A percentile compares a stretch with the other conserved stretches of the same genome.
Conservation (phyloP, 331 rosid genomes). For the Acacia pycnantha region DNA sequence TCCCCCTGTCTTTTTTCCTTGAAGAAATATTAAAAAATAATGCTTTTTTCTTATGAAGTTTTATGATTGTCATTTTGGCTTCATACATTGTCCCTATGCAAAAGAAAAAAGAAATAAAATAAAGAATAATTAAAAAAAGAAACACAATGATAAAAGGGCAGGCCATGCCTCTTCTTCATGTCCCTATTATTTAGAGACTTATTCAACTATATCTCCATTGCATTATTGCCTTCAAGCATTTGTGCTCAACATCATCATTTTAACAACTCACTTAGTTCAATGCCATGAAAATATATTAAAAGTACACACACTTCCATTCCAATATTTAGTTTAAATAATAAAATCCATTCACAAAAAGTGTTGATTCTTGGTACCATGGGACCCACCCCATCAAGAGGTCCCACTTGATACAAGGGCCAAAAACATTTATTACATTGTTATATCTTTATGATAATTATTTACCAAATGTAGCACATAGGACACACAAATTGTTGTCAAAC, state of each 20-base stretch:
- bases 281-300: not conserved
- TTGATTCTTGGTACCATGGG: not conserved
- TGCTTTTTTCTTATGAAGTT: not conserved
- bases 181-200: not conserved
- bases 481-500: too few species aligned
- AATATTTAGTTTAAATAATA: not conserved
- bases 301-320: not conserved
- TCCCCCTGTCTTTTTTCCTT: too few species aligned
- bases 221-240: conserved; percentile 25
- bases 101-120: not conserved
- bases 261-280: not conserved
- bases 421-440: not conserved
- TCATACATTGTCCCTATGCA: not conserved
- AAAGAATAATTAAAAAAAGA: not conserved
- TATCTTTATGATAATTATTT: not conserved
- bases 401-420: not conserved
- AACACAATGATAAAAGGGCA: conserved; percentile 28
- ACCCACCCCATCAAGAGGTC: not conserved
- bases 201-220: not conserved
- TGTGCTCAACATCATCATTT: conserved; percentile 32
- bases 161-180: conserved; percentile 7
- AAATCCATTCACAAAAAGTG: not conserved
- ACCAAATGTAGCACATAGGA: not conserved
- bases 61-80: not conserved
- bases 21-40: not conserved